These are phyloP conservation scores for Sphagnum tenellum DNA, from an alignment of 225 moss, liverwort and hornwort species.

Conservation along the genomic window DNA sequence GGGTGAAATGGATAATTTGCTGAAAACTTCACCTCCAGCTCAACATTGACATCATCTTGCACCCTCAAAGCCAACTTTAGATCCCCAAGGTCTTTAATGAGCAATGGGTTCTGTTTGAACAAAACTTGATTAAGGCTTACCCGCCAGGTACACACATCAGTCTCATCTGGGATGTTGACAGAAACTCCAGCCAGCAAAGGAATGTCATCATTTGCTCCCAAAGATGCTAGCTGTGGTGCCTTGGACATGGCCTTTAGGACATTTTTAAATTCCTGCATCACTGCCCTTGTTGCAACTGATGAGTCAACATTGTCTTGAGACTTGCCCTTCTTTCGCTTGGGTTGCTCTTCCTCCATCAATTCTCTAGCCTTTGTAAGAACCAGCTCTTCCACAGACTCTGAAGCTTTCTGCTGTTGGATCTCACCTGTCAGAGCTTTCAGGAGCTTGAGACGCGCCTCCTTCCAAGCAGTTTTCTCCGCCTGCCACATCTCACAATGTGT, in stretches of 20 bases:
- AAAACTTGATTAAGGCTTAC: slow-evolving; percentile 35
- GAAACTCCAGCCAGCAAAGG: slow-evolving; percentile 39
- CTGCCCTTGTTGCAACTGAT: slow-evolving; percentile 25
- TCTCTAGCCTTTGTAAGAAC: slow-evolving; percentile 1
- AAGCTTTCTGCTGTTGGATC: background rate
- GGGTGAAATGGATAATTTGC: slow-evolving; percentile 45
- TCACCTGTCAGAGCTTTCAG: slow-evolving; percentile 5
- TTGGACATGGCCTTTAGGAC: slow-evolving; percentile 28
- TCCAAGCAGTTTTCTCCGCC: background rate
- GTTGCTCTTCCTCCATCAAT: background rate
- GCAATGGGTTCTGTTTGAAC: slow-evolving; percentile 25
- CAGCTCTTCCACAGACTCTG: background rate
- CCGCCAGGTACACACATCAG: slow-evolving; percentile 35
- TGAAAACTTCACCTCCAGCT: slow-evolving; percentile 51
- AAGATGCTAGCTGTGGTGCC: slow-evolving; percentile 9
- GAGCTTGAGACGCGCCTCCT: slow-evolving; percentile 8
- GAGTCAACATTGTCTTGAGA: slow-evolving; percentile 4
- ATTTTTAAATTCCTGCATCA: slow-evolving; percentile 42
- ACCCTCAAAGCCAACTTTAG: slow-evolving; percentile 16
- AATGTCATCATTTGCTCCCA: slow-evolving; percentile 6
- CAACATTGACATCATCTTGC: slow-evolving; percentile 19
- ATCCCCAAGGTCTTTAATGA: slow-evolving; percentile 42
- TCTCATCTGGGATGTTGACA: slow-evolving; percentile 44
- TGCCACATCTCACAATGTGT: slow-evolving; percentile 4
- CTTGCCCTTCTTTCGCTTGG: background rate